Evolutionary conservation across 2,329 filamentous ascomycete genomes (phyloP), one percentile per base, ranked within the genome.

Genomic region (Sporothrix pallida): DNA sequence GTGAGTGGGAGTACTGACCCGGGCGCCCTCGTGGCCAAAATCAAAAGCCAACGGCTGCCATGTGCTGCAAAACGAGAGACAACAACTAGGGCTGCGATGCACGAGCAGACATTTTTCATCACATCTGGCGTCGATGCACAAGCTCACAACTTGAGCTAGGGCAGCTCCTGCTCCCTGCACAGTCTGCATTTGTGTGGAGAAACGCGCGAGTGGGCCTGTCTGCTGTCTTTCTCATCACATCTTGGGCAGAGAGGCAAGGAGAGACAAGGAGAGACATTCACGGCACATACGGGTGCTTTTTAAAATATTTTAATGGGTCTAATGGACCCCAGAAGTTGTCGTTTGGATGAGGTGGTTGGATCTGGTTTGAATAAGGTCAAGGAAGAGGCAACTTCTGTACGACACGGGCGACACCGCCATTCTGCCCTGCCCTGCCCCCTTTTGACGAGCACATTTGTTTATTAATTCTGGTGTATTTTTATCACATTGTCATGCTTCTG

Each of bases 331-430:
- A 37, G 31, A 37, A 37, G 31, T 37, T 37, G 4, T 7, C 31
- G 31, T 7, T 7, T 2, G 31, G 31, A 6, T 7, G 31, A 67
- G 15, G 62, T 20, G 42, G 42, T 48, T 67, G 58, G 62, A 67
- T 65, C 62, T 65, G 2, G 62, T 48, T 67, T 37, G 31, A 37
- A 3, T 37, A 42, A 67, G n/a, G 1, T 23, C n/a, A 65, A 46
- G 42, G n/a, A 48, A 52, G 46, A 37, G 15, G 23, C 42, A 48
- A 52, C 50, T 15, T 52, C 65, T 68, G 65, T 52, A 7, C 46
- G 46, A 48, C 62, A 48, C 42, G 4, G 62, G 17, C 62, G 62
- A 67, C 62, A 67, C 62, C 62, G 62, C 42, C 62, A 48, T 67
- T 67, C 60, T n/a, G 60, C 42, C 62, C 8, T 44, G 20, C n/a